Evolutionary conservation across 176 grass and related monocot genomes (phyloP).

Genomic region (Musa troglodytarum): DNA sequence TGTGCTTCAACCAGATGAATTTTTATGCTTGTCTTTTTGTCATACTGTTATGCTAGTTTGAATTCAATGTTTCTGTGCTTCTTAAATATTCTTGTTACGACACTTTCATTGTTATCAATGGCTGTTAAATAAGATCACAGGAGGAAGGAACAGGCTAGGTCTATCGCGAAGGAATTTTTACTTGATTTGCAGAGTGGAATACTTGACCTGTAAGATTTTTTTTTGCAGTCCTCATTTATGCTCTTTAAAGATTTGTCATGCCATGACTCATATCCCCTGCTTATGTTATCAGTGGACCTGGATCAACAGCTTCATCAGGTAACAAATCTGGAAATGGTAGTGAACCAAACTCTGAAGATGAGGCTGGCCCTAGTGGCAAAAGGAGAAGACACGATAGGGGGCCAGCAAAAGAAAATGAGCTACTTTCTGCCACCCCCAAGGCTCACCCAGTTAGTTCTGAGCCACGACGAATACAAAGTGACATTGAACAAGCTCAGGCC

Average conservation of each 20-base stretch:
- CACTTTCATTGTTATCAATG: not conserved
- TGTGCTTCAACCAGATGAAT: not conserved
- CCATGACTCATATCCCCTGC: not conserved
- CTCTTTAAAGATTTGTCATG: not conserved
- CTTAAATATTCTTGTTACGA: not conserved
- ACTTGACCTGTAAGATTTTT: constrained; percentile 74
- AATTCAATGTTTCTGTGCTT: not conserved
- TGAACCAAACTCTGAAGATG: constrained; percentile 89
- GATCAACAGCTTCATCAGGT: constrained; percentile 32
- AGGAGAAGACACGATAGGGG: constrained; percentile 62
- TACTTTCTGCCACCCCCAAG: constrained; percentile 57
- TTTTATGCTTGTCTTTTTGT: not conserved
- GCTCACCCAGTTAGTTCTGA: constrained; percentile 71
- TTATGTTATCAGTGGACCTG: constrained; percentile 49
- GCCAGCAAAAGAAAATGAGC: constrained; percentile 56
- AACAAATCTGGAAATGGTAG: constrained; percentile 46
- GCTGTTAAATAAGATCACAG: constrained; percentile 15
- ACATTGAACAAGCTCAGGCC: constrained; percentile 61
- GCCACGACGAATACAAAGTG: constrained; percentile 54
- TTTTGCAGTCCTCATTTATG: not conserved
- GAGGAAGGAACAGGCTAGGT: constrained; percentile 41
- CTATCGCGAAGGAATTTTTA: constrained; percentile 65
- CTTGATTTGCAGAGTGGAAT: constrained; percentile 89
- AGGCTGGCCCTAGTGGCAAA: constrained; percentile 55
- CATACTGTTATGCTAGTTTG: not conserved